Evolutionary conservation across 1,284 basidiomycete genomes (phyloP).

Genomic region (Porphyrellus sp.): DNA sequence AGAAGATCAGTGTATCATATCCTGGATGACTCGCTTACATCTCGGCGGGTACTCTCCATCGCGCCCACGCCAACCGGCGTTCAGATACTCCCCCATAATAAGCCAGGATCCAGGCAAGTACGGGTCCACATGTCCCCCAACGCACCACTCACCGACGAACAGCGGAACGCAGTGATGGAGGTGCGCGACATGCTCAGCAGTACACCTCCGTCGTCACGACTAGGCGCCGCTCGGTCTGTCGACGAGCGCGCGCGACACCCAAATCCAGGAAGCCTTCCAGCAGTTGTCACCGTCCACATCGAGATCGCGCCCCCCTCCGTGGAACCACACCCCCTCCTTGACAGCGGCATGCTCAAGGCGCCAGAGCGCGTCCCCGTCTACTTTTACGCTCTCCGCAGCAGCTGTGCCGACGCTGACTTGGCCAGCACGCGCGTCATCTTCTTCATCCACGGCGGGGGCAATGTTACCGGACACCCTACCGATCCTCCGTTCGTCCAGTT

Average conservation of each 20-base stretch:
- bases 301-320: constrained; percentile 24
- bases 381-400: constrained; percentile 11
- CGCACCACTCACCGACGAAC: constrained; percentile 23
- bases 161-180: constrained; percentile 7
- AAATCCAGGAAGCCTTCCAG: constrained; percentile 10
- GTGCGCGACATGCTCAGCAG: neutral
- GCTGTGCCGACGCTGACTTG: neutral
- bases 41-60: too few relatives aligned
- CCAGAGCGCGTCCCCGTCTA: constrained; percentile 26
- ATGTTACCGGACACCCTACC: constrained; percentile 24
- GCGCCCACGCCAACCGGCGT: too few relatives aligned
- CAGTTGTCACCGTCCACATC: constrained; percentile 13
- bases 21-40: too few relatives aligned
- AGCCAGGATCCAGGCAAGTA: neutral
- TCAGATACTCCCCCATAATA: too few relatives aligned
- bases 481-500: neutral
- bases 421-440: constrained; percentile 20
- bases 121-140: neutral
- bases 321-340: constrained; percentile 11
- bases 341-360: constrained; percentile 5
- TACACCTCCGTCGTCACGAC: neutral
- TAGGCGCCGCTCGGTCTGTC: constrained; percentile 12
- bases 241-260: constrained; percentile 19
- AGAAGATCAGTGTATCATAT: too few relatives aligned
- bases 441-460: constrained; percentile 27